Conservation (phyloP, 1,139 yeast species). For the Kazachstania sp. region DNA sequence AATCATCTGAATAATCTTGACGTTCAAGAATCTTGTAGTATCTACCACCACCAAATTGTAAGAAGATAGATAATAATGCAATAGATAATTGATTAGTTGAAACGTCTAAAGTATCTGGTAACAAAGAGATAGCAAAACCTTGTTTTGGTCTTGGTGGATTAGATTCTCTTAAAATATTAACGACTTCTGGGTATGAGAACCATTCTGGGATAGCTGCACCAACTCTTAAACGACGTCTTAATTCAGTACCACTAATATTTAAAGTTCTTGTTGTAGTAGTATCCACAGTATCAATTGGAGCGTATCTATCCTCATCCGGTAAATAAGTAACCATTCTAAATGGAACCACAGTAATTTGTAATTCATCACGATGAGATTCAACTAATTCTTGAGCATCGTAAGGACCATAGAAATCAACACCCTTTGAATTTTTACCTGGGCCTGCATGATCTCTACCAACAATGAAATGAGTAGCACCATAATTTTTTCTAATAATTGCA, state of each 20-base stretch:
- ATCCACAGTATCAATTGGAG: conserved; percentile 89
- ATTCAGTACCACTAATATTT: conserved; percentile 91
- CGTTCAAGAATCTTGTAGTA: conserved; percentile 57
- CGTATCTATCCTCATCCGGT: conserved; percentile 91
- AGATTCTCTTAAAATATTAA: conserved; percentile 77
- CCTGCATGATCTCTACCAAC: conserved; percentile 99
- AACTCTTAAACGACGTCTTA: conserved; percentile 76
- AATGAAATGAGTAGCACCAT: conserved; percentile 94
- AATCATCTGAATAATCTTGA: conserved; percentile 9
- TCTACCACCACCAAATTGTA: conserved; percentile 83
- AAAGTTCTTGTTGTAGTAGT: conserved; percentile 65
- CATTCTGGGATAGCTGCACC: conserved; percentile 90
- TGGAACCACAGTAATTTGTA: conserved; percentile 85
- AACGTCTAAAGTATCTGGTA: conserved; percentile 30
- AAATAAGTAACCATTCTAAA: conserved; percentile 94
- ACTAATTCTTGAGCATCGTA: conserved; percentile 93
- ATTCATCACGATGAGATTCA: conserved; percentile 63
- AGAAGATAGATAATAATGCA: conserved; percentile 83
- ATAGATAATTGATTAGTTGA: conserved; percentile 56
- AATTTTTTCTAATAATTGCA: conserved; percentile 91
- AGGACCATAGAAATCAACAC: conserved; percentile 93
- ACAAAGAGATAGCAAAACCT: conserved; percentile 62
- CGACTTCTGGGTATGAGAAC: conserved; percentile 97
- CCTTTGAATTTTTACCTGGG: conserved; percentile 88
- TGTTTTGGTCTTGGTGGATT: conserved; percentile 88